Evolutionary conservation across 2,329 filamentous ascomycete genomes (phyloP).

Genomic region (Fusarium ramigenum): DNA sequence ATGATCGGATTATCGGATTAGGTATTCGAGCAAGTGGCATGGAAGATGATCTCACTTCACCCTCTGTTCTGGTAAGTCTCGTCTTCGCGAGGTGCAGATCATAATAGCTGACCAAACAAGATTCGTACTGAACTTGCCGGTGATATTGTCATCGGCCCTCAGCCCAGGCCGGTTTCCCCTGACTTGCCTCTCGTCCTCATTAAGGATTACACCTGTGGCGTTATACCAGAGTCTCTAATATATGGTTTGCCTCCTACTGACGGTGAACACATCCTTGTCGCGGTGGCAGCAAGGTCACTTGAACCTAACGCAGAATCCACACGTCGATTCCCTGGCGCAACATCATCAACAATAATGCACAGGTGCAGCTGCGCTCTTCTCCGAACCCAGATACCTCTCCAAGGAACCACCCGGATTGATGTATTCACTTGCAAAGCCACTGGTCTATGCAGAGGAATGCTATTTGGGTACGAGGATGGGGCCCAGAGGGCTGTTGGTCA

Average conservation of each 20-base stretch:
- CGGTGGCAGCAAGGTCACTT: no score
- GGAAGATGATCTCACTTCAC: background rate
- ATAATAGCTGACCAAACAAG: background rate
- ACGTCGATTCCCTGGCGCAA: background rate
- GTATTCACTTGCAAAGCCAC: background rate
- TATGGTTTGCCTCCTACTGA: background rate
- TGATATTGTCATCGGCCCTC: background rate
- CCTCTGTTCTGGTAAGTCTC: background rate
- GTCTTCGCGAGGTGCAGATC: background rate
- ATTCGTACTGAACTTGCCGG: background rate
- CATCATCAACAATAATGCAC: background rate
- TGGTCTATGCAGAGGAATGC: background rate
- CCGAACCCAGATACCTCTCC: background rate
- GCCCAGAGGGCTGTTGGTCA: background rate
- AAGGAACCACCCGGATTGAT: background rate
- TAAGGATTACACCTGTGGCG: background rate
- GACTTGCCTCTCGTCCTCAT: background rate
- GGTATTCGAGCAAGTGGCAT: background rate
- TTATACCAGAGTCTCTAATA: background rate
- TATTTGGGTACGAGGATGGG: background rate
- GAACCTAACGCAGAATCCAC: background rate
- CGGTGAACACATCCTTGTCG: background rate
- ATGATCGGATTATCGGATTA: background rate
- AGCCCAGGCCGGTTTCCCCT: background rate
- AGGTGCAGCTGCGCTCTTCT: background rate